Conservation (phyloP, 1,139 yeast genomes). For the Wickerhamomyces sp. region DNA sequence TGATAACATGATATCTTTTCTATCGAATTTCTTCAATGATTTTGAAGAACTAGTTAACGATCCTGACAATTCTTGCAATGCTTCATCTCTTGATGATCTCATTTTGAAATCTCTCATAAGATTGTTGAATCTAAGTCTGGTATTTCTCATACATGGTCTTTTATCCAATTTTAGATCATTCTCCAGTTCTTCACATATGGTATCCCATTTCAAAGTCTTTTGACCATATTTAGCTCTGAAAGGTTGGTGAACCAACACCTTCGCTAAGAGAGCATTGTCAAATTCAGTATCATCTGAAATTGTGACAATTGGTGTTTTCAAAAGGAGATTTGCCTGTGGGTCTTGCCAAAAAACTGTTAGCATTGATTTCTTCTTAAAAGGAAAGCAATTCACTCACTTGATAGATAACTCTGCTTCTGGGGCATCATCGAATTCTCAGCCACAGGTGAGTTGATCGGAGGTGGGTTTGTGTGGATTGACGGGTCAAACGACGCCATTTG, state of each 20-base stretch:
- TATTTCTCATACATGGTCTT: background rate
- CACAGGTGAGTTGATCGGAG: conserved; percentile 10
- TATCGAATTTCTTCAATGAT: background rate
- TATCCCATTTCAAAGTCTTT: background rate
- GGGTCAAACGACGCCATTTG: conserved; percentile 3
- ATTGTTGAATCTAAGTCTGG: background rate
- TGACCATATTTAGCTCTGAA: conserved; percentile 2
- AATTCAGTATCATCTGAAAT: too few relatives aligned
- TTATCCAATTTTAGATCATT: background rate
- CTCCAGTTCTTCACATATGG: background rate
- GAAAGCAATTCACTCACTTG: background rate
- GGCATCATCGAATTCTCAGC: background rate
- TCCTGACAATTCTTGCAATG: background rate
- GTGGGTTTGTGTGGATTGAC: conserved; percentile 8
- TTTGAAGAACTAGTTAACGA: background rate
- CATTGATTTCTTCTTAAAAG: too few relatives aligned
- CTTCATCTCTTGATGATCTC: background rate
- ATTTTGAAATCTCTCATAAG: background rate
- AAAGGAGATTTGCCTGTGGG: background rate
- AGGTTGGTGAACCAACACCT: background rate
- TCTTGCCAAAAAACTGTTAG: too few relatives aligned
- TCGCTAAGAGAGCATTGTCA: background rate
- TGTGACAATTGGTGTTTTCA: too few relatives aligned
- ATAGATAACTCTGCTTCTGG: background rate
- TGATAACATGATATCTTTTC: background rate